Conservation (phyloP, 306 rosid species). For the Luffa aegyptiaca region DNA sequence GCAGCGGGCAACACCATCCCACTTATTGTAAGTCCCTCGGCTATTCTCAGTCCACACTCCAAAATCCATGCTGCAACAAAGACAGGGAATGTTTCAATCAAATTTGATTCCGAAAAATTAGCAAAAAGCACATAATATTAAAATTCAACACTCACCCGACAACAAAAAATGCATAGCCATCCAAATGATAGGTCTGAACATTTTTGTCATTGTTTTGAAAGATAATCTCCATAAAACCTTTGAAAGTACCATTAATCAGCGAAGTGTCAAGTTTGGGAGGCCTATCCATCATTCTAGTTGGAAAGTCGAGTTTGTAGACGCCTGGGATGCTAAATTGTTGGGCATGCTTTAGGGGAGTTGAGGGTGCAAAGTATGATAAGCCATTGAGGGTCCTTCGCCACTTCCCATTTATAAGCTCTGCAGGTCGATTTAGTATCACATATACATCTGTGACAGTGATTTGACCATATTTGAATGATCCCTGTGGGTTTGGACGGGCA, state of each 20-base stretch:
- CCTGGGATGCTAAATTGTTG: slow-evolving; percentile 51
- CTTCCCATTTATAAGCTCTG: slow-evolving; percentile 38
- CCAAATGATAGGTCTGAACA: slow-evolving; percentile 61
- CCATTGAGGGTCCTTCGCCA: slow-evolving; percentile 63
- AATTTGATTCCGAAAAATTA: neutral
- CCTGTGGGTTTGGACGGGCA: slow-evolving; percentile 94
- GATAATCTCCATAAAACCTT: slow-evolving; percentile 74
- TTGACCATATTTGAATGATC: slow-evolving; percentile 68
- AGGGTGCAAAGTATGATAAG: slow-evolving; percentile 63
- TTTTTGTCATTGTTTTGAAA: slow-evolving; percentile 70
- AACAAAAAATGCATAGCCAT: slow-evolving; percentile 73
- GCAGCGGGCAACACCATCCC: slow-evolving; percentile 96
- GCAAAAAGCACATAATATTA: neutral
- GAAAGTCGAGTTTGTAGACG: slow-evolving; percentile 77
- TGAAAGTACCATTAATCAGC: slow-evolving; percentile 65
- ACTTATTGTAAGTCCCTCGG: slow-evolving; percentile 90
- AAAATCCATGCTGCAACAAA: slow-evolving; percentile 71
- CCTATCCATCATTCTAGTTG: slow-evolving; percentile 47
- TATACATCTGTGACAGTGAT: slow-evolving; percentile 74
- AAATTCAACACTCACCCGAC: slow-evolving; percentile 50
- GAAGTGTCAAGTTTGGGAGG: slow-evolving; percentile 49
- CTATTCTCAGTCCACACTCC: slow-evolving; percentile 95
- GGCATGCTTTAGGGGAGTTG: slow-evolving; percentile 68
- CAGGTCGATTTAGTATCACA: slow-evolving; percentile 39
- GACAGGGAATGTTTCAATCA: neutral